Evolutionary conservation across 306 rosid genomes (phyloP).

Genomic region (Prunus salicina): DNA sequence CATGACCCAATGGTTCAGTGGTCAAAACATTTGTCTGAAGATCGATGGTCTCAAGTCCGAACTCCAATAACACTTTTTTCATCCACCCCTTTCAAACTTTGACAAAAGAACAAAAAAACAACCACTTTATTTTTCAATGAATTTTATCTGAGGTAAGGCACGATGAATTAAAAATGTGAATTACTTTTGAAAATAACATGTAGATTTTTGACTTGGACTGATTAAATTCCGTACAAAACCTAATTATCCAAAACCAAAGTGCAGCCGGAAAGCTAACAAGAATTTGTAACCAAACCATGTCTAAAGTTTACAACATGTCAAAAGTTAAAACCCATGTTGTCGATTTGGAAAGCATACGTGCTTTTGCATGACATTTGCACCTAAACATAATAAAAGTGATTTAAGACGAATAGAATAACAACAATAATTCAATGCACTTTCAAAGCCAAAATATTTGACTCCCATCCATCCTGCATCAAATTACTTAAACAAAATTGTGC

Average conservation of each 20-base stretch:
- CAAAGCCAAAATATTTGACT: conserved; percentile 25
- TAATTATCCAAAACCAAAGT: neutral
- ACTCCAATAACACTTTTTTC: accelerated
- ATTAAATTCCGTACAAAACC: neutral
- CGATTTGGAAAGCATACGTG: neutral
- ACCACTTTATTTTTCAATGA: neutral
- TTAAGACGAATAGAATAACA: neutral
- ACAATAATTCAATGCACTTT: neutral
- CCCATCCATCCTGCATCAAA: neutral
- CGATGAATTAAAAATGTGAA: neutral
- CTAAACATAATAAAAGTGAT: neutral
- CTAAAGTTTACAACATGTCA: neutral
- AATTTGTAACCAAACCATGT: neutral
- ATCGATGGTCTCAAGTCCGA: accelerated
- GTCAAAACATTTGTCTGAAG: too few relatives aligned
- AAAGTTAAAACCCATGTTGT: neutral
- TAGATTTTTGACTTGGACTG: neutral
- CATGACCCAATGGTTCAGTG: too few relatives aligned
- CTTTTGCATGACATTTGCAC: neutral
- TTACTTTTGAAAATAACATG: neutral
- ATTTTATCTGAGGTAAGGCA: neutral
- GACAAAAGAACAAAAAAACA: neutral
- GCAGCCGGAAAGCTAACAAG: neutral
- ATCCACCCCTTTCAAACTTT: accelerated
- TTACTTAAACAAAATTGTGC: neutral